These are phyloP conservation scores for Amanita inopinata DNA, from an alignment of 768 basidiomycete species.

Conservation along the genomic window DNA sequence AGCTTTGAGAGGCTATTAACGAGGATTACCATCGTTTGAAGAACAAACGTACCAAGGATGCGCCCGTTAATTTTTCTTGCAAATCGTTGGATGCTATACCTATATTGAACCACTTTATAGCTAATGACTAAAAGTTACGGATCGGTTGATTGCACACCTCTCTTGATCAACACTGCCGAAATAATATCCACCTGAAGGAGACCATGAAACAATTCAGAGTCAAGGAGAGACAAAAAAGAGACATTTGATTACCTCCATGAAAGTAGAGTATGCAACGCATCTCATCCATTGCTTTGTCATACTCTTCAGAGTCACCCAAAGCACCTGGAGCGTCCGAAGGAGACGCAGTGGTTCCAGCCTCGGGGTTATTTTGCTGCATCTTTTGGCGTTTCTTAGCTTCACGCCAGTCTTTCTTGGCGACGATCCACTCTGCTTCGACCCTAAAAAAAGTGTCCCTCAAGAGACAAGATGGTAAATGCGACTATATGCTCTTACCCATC, in stretches of 20 bases:
- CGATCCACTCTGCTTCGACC: conserved; percentile 83
- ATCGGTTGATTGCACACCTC: conserved; percentile 27
- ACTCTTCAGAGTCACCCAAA: conserved; percentile 18
- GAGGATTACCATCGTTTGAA: neutral
- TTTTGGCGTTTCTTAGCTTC: conserved; percentile 53
- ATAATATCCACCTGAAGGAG: conserved; percentile 77
- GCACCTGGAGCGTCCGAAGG: conserved; percentile 12
- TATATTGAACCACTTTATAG: conserved; percentile 17
- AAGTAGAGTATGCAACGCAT: conserved; percentile 78
- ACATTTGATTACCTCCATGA: conserved; percentile 51
- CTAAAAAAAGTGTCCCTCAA: conserved; percentile 31
- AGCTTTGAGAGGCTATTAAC: conserved; percentile 29
- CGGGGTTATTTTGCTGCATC: conserved; percentile 27
- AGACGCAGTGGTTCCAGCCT: conserved; percentile 4
- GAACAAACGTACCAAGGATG: conserved; percentile 51
- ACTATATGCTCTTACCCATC: conserved; percentile 42
- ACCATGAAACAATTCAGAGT: conserved; percentile 1
- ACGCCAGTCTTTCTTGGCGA: conserved; percentile 74
- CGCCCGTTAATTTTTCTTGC: conserved; percentile 92
- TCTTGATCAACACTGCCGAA: conserved; percentile 77
- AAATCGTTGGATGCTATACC: conserved; percentile 70
- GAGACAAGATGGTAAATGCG: too few species aligned
- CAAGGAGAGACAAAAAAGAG: neutral
- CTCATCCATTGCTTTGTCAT: conserved; percentile 69
- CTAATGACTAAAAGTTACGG: neutral